These are phyloP conservation scores for Debaryomycetaceae sp. DNA, from an alignment of 1,139 yeast species.

Conservation along the genomic window DNA sequence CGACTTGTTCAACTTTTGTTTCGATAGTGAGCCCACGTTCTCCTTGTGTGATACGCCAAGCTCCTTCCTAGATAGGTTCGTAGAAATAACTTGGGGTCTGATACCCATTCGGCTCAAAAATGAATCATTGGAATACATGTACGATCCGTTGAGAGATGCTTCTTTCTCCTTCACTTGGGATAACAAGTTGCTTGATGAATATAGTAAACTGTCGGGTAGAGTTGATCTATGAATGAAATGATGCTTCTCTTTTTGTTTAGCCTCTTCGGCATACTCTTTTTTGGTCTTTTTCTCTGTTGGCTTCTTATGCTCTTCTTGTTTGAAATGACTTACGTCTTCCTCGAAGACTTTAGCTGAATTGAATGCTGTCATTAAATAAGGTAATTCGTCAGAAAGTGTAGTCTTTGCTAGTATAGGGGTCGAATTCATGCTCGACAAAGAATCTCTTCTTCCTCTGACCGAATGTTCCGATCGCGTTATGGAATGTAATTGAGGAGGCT, in stretches of 20 bases:
- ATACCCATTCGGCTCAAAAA: constrained; percentile 40
- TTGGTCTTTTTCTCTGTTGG: constrained; percentile 3
- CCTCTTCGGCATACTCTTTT: constrained; percentile 6
- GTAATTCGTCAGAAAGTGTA: constrained; percentile 52
- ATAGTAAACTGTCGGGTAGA: constrained; percentile 33
- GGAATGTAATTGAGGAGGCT: constrained; percentile 41
- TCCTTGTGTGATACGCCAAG: constrained; percentile 1
- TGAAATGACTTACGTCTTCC: constrained; percentile 43
- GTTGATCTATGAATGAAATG: constrained; percentile 24
- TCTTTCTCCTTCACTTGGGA: constrained; percentile 17
- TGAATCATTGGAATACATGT: constrained; percentile 33
- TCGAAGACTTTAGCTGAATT: constrained; percentile 50
- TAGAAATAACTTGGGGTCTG: constrained; percentile 40
- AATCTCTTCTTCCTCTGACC: constrained; percentile 20
- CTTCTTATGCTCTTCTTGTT: constrained; percentile 18
- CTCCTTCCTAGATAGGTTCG: constrained; percentile 9
- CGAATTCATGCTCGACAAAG: constrained; percentile 26
- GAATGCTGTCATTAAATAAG: constrained; percentile 56
- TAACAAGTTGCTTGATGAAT: constrained; percentile 32
- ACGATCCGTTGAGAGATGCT: constrained; percentile 18
- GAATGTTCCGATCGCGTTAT: constrained; percentile 27
- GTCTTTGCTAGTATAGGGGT: constrained; percentile 38
- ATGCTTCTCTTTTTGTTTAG: constrained; percentile 9
- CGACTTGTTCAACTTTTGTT: background rate
- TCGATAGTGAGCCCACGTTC: background rate